phyloP scores from a whole-genome alignment of 129 eudicot species.

The Tagetes patula region DNA sequence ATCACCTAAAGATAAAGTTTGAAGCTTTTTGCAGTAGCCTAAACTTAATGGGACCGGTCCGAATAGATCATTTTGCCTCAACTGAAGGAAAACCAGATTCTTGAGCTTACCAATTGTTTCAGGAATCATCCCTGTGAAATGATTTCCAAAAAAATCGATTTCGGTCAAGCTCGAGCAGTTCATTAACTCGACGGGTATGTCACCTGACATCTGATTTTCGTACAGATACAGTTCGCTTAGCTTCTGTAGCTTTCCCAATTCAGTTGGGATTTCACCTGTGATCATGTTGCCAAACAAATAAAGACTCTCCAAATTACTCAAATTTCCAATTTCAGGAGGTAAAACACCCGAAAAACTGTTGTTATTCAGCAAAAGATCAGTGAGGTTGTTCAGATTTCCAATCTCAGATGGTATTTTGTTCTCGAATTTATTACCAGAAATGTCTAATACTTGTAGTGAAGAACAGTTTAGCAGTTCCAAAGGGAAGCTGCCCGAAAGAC shows the following conservation, averaged over 20 bases:
- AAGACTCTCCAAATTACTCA: conserved; percentile 56
- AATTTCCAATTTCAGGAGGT: conserved; percentile 82
- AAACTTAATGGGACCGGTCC: conserved; percentile 82
- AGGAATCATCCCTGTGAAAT: conserved; percentile 74
- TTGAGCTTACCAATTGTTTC: conserved; percentile 73
- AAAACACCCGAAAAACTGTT: conserved; percentile 73
- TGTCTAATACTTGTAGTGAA: conserved; percentile 76
- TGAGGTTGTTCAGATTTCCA: conserved; percentile 56
- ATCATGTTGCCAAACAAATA: conserved; percentile 71
- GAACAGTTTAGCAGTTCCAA: conserved; percentile 58
- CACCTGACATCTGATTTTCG: conserved; percentile 88
- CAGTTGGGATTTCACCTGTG: conserved; percentile 71
- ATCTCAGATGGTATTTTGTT: conserved; percentile 58
- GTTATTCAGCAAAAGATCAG: conserved; percentile 86
- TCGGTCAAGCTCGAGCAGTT: conserved; percentile 72
- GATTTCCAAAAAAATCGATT: conserved; percentile 82
- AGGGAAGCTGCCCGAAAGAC: conserved; percentile 70
- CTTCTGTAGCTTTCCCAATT: conserved; percentile 69
- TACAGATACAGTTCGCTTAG: conserved; percentile 66
- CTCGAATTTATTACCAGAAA: conserved; percentile 59
- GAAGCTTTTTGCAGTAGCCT: conserved; percentile 84
- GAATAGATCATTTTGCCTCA: conserved; percentile 80
- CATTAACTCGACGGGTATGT: conserved; percentile 72
- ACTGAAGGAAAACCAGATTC: conserved; percentile 58
- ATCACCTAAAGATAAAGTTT: conserved; percentile 65